Evolutionary conservation across 768 basidiomycete genomes (phyloP), one percentile per base, ranked within the genome.

Genomic region (Albatrellus ellisii): DNA sequence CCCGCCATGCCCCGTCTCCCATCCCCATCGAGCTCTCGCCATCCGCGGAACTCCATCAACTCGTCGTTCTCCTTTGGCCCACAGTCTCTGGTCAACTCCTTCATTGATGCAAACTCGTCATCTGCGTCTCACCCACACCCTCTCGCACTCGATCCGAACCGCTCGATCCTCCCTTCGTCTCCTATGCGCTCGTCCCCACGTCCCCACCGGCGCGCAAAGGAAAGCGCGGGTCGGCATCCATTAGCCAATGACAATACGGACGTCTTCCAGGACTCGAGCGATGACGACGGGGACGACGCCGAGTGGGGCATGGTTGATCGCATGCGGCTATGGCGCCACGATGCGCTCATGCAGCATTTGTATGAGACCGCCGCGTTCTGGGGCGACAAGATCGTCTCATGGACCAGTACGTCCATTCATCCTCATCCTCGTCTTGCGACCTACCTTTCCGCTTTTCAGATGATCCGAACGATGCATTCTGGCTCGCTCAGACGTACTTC

Each of bases 401-500:
- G 90, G 88, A 98, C 95, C 24, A 85, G 94, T 97, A 56, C 56
- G 60, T 62, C 42, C 29, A 44, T 28, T 7, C 46, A 43, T 39
- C 45, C 12, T 27, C 6, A 18, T 41, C 27, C 29, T 17, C 17
- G 17, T 15, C 20, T 4, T 18, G 14, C 9, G 14, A 11, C 11
- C 35, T 15, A 46, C 10, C 35, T 9, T 25, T 37, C 29, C 28
- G 26, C 36, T 5, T 15, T 17, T 7, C 52, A 94, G 94, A 80
- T 48, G 89, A 98, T 54, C 82, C 91, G 24, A 95, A 97, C 57
- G 95, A 99, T 60, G 95, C 91, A 10, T 98, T 99, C 62, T 99
- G 95, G 95, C 75, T 99, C 17, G 92, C 95, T 2, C 95, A 99
- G 59, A 89, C 86, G 0, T 90, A 91, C 60, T 99, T 98, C 59